phyloP scores from a whole-genome alignment of 2,329 filamentous ascomycete genomes.

The Fusarium nurragi region DNA sequence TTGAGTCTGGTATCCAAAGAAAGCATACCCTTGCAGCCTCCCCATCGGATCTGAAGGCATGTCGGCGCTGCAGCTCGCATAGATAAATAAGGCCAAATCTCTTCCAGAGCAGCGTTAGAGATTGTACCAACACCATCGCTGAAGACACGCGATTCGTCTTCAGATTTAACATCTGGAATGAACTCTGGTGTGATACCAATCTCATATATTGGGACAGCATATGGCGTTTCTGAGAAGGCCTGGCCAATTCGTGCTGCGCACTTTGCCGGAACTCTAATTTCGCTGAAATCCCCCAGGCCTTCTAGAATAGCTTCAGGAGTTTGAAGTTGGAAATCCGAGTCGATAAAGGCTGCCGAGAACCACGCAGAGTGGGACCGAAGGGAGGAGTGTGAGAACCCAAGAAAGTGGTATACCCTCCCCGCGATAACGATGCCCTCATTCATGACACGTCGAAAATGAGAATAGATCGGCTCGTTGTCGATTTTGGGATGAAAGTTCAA shows the following conservation, averaged over 20 bases:
- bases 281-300: slow-evolving; percentile 59
- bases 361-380: slow-evolving; percentile 76
- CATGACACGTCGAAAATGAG: slow-evolving; percentile 70
- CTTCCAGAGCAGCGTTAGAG: slow-evolving; percentile 66
- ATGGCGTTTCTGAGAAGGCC: slow-evolving; percentile 79
- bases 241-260: slow-evolving; percentile 70
- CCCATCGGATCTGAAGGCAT: slow-evolving; percentile 78
- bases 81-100: slow-evolving; percentile 67
- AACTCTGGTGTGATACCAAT: slow-evolving; percentile 46
- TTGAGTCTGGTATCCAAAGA: slow-evolving; percentile 70
- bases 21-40: slow-evolving; percentile 81
- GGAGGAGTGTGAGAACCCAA: slow-evolving; percentile 84
- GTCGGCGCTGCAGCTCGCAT: slow-evolving; percentile 63
- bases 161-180: slow-evolving; percentile 63
- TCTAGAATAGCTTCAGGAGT: slow-evolving; percentile 56
- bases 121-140: slow-evolving; percentile 84
- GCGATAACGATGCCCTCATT: slow-evolving; percentile 69
- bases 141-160: slow-evolving; percentile 66
- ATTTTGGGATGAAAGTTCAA: slow-evolving; percentile 66
- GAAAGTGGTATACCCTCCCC: slow-evolving; percentile 70
- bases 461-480: slow-evolving; percentile 59
- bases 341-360: slow-evolving; percentile 63
- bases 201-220: slow-evolving; percentile 62
- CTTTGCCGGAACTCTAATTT: slow-evolving; percentile 63
- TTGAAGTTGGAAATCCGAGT: slow-evolving; percentile 47